Evolutionary conservation across 257 asterid species (phyloP).

Genomic region (Solanum sitiens): DNA sequence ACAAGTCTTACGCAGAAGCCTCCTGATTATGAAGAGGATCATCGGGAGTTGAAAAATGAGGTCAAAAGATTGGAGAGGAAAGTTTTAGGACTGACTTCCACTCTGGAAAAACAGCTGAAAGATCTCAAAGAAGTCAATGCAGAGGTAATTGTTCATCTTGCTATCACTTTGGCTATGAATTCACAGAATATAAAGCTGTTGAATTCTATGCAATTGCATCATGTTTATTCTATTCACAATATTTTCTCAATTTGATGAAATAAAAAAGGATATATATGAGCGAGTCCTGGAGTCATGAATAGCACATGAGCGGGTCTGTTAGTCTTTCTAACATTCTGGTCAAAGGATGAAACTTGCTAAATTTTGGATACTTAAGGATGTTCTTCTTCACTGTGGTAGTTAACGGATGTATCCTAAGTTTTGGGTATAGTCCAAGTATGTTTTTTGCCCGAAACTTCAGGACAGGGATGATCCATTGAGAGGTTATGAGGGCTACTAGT

Average conservation of each 20-base stretch:
- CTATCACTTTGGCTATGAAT: background rate
- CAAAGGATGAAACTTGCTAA: background rate
- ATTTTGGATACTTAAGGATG: background rate
- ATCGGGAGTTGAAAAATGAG: slow-evolving; percentile 47
- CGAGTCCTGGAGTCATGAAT: background rate
- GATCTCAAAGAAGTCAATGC: slow-evolving; percentile 37
- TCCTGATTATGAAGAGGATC: slow-evolving; percentile 21
- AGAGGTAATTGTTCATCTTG: slow-evolving; percentile 32
- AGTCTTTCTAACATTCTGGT: background rate
- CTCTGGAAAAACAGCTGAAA: slow-evolving; percentile 54
- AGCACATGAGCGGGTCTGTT: background rate
- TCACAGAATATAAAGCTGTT: background rate
- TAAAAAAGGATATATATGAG: background rate
- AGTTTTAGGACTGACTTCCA: slow-evolving; percentile 44
- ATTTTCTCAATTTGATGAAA: background rate
- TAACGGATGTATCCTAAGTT: background rate
- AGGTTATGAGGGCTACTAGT: background rate
- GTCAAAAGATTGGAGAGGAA: slow-evolving; percentile 67
- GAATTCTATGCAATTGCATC: background rate
- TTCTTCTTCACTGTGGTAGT: background rate
- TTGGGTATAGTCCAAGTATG: background rate
- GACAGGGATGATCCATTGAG: background rate
- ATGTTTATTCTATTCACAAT: background rate
- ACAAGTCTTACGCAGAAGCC: slow-evolving; percentile 37
- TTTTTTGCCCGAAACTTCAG: background rate